These are phyloP conservation scores for Alternaria hordeiaustralica DNA, from an alignment of 2,329 filamentous ascomycete genomes.

Conservation along the genomic window DNA sequence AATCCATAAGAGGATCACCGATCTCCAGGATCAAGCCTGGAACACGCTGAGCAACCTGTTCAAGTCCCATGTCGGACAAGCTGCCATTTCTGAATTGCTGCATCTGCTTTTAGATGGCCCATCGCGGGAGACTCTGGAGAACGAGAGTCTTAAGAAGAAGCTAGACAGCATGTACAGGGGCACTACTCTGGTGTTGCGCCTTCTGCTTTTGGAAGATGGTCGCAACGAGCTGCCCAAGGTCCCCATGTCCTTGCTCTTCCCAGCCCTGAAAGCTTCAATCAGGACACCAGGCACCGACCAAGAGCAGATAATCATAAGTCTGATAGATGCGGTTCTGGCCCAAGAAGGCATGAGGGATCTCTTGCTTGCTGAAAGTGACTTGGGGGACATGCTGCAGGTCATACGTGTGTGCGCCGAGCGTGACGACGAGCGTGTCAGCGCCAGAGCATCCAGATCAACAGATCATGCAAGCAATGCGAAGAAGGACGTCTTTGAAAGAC, in stretches of 20 bases:
- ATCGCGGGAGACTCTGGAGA: slow-evolving; percentile 28
- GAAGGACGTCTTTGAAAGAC: slow-evolving; percentile 39
- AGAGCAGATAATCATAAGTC: slow-evolving; percentile 59
- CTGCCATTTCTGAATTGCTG: slow-evolving; percentile 69
- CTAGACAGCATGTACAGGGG: slow-evolving; percentile 39
- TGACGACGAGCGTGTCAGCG: slow-evolving; percentile 33
- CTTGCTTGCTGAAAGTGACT: slow-evolving; percentile 70
- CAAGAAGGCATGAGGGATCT: slow-evolving; percentile 62
- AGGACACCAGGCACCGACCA: slow-evolving; percentile 34
- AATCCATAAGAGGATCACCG: slow-evolving; percentile 70
- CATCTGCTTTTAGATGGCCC: slow-evolving; percentile 56
- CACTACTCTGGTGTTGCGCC: slow-evolving; percentile 38
- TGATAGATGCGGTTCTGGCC: slow-evolving; percentile 50
- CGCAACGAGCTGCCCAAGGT: slow-evolving; percentile 43
- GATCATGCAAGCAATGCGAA: slow-evolving; percentile 52
- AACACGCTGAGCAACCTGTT: slow-evolving; percentile 73
- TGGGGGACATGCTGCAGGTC: slow-evolving; percentile 67
- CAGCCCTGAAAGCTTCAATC: slow-evolving; percentile 43
- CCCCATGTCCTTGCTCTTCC: slow-evolving; percentile 42
- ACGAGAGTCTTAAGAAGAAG: slow-evolving; percentile 22
- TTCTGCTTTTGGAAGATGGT: slow-evolving; percentile 42
- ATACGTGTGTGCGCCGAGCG: slow-evolving; percentile 60
- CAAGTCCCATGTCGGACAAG: slow-evolving; percentile 75
- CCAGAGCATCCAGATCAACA: slow-evolving; percentile 12
- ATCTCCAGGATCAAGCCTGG: slow-evolving; percentile 70